Evolutionary conservation across 1,284 basidiomycete genomes (phyloP).

Genomic region (Naganishia cerealis): DNA sequence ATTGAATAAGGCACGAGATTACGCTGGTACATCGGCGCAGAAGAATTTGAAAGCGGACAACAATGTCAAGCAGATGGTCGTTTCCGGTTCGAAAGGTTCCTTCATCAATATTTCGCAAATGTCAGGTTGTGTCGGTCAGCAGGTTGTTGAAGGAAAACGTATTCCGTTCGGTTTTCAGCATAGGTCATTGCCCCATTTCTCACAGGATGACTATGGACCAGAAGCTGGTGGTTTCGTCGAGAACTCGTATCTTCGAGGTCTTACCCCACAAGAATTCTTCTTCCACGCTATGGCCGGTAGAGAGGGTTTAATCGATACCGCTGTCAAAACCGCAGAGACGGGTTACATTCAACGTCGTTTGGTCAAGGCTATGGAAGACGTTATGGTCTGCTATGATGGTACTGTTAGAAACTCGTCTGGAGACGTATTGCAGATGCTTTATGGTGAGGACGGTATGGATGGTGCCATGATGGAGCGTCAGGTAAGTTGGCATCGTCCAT

Average conservation of each 20-base stretch:
- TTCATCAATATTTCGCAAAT: conserved; percentile 99
- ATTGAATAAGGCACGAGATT: conserved; percentile 93
- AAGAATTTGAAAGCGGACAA: conserved; percentile 96
- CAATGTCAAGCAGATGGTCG: conserved; percentile 99
- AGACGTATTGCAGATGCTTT: conserved; percentile 93
- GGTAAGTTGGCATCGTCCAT: conserved; percentile 39
- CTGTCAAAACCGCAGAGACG: conserved; percentile 99
- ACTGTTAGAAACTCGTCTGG: conserved; percentile 96
- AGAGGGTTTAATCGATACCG: conserved; percentile 98
- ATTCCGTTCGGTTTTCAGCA: conserved; percentile 98
- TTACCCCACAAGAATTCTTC: conserved; percentile 99
- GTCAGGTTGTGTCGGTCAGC: conserved; percentile 99
- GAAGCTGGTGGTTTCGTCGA: conserved; percentile 99
- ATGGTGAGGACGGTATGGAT: conserved; percentile 99
- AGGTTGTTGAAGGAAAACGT: conserved; percentile 95
- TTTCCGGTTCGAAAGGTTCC: conserved; percentile 95
- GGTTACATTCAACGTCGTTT: conserved; percentile 98
- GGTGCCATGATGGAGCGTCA: conserved; percentile 96
- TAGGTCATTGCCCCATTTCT: conserved; percentile 93
- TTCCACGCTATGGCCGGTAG: conserved; percentile 99
- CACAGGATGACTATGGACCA: conserved; percentile 97
- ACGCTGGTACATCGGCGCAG: conserved; percentile 91
- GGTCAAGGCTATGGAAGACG: conserved; percentile 96
- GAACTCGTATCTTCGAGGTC: conserved; percentile 96
- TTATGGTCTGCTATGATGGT: conserved; percentile 96